phyloP scores from a whole-genome alignment of 768 basidiomycete genomes.

The Trametes sanguinea region DNA sequence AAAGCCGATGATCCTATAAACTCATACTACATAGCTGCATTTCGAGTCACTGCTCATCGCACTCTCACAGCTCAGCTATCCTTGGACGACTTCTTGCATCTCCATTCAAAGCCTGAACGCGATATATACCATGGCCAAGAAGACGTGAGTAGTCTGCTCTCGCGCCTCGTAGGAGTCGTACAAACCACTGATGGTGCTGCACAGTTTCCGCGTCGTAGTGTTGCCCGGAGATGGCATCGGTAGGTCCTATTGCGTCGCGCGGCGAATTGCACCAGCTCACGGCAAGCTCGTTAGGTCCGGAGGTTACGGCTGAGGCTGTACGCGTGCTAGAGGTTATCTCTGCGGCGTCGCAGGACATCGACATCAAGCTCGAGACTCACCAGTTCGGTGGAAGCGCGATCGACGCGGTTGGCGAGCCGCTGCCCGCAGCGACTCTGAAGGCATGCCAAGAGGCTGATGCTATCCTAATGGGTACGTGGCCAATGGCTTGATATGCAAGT shows the following conservation, averaged over 20 bases:
- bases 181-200: neutral
- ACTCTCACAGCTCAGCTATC: neutral
- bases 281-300: constrained; percentile 61
- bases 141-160: constrained; percentile 26
- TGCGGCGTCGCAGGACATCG: constrained; percentile 58
- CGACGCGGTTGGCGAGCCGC: constrained; percentile 80
- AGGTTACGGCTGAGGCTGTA: constrained; percentile 84
- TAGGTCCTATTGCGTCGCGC: constrained; percentile 35
- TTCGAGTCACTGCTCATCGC: constrained; percentile 5
- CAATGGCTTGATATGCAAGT: neutral
- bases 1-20: neutral
- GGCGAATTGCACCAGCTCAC: too few relatives aligned
- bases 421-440: constrained; percentile 81
- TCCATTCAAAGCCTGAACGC: neutral
- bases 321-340: constrained; percentile 78
- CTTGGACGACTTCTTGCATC: neutral
- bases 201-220: constrained; percentile 83
- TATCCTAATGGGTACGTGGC: constrained; percentile 81
- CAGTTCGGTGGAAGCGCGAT: constrained; percentile 94
- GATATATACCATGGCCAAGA: constrained; percentile 26
- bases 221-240: constrained; percentile 99
- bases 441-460: constrained; percentile 95
- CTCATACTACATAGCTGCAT: neutral
- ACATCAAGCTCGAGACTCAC: constrained; percentile 73
- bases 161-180: neutral